These are phyloP conservation scores for Zostera marina DNA, from an alignment of 116 monocot species.

Conservation along the genomic window DNA sequence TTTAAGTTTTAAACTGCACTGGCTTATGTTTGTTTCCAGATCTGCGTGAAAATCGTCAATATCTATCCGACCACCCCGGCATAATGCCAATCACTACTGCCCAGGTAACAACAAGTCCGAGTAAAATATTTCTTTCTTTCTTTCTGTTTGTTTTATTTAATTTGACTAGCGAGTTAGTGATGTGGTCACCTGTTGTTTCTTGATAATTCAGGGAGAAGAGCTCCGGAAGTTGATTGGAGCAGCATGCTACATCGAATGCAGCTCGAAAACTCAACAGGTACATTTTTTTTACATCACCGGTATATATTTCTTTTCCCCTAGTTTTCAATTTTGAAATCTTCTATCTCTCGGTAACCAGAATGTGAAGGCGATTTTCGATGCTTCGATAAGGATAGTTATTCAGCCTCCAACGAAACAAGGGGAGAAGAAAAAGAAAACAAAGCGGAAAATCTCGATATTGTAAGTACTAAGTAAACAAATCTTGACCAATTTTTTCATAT, in stretches of 20 bases:
- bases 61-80: constrained; percentile 68
- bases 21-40: constrained; percentile 17
- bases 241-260: constrained; percentile 54
- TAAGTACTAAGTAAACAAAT: constrained; percentile 37
- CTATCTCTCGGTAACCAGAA: constrained; percentile 32
- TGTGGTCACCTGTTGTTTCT: neutral
- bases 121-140: too few relatives aligned
- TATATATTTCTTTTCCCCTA: neutral
- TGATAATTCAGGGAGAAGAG: constrained; percentile 45
- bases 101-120: constrained; percentile 20
- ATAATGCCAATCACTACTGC: constrained; percentile 42
- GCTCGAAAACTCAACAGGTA: constrained; percentile 65
- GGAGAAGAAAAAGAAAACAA: constrained; percentile 67
- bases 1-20: too few relatives aligned
- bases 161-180: too few relatives aligned
- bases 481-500: neutral
- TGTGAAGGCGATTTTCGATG: constrained; percentile 84
- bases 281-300: neutral
- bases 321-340: neutral
- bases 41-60: constrained; percentile 75
- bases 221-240: constrained; percentile 43
- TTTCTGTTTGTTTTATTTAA: too few relatives aligned
- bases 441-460: constrained; percentile 45
- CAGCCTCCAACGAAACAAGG: constrained; percentile 53
- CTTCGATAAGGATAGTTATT: constrained; percentile 90